Conservation (phyloP, 805 yeast species). For the Danielia oregonensis region DNA sequence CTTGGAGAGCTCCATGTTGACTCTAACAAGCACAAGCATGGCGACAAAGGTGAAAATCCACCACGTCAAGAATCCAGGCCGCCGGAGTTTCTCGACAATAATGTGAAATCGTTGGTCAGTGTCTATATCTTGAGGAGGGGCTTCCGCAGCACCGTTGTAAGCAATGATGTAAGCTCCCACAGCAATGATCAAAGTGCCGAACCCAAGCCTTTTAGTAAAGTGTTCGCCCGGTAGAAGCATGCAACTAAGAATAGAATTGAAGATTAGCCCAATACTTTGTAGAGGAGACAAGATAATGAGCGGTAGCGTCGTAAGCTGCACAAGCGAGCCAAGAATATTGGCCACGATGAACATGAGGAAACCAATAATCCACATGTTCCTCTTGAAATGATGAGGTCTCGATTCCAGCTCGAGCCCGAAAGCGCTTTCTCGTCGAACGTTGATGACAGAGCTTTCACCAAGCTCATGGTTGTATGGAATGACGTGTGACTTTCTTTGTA, state of each 20-base stretch:
- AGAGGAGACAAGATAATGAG: constrained; percentile 74
- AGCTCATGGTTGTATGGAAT: constrained; percentile 13
- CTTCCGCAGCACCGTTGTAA: constrained; percentile 51
- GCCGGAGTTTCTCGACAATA: constrained; percentile 31
- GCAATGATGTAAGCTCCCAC: constrained; percentile 79
- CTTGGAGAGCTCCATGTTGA: constrained; percentile 19
- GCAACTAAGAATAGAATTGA: constrained; percentile 71
- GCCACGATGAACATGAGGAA: constrained; percentile 65
- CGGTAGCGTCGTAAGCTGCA: constrained; percentile 82
- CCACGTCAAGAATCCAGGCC: constrained; percentile 60
- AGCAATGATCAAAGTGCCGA: constrained; percentile 67
- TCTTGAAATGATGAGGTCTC: constrained; percentile 33
- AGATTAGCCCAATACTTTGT: constrained; percentile 85
- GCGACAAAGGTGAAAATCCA: constrained; percentile 32
- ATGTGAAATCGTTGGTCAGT: constrained; percentile 33
- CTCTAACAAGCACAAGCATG: constrained; percentile 21
- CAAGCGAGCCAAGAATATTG: constrained; percentile 74
- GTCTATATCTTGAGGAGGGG: constrained; percentile 19
- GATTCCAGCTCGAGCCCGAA: constrained; percentile 7
- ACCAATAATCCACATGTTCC: constrained; percentile 74
- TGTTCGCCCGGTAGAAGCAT: constrained; percentile 62
- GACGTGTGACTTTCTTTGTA: constrained; percentile 79
- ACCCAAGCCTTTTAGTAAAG: constrained; percentile 52
- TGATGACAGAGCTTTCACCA: constrained; percentile 8
- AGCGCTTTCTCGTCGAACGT: constrained; percentile 8